phyloP scores from a whole-genome alignment of 225 moss, liverwort and hornwort species.

The Polytrichum formosum region DNA sequence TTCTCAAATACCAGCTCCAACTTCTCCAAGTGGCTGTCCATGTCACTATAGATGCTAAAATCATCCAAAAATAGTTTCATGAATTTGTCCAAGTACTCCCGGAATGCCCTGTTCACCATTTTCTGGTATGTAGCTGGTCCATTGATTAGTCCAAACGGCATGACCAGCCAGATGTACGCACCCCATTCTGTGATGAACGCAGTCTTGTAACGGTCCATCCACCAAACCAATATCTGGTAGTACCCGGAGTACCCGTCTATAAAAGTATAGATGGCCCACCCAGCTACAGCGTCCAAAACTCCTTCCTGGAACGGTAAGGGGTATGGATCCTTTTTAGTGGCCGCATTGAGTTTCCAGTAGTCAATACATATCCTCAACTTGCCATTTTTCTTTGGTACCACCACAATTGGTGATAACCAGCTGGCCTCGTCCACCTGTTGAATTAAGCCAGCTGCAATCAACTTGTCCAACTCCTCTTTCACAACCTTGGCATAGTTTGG shows the following conservation, averaged over 20 bases:
- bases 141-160: neutral
- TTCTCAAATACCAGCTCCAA: neutral
- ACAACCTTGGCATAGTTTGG: neutral
- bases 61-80: neutral
- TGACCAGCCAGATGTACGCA: neutral
- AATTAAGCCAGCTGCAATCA: neutral
- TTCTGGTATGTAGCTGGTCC: neutral
- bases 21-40: neutral
- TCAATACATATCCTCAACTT: neutral
- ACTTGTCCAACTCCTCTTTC: too few species aligned
- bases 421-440: neutral
- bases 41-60: neutral
- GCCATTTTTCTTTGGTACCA: neutral
- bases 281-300: neutral
- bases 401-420: neutral
- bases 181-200: neutral
- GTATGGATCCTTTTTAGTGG: neutral
- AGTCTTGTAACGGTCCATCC: neutral
- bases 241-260: neutral
- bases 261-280: neutral
- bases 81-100: neutral
- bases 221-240: neutral
- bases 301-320: neutral
- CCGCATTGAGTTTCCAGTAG: neutral
- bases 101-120: neutral